Evolutionary conservation across 352 stramenopile species (phyloP).

Genomic region (Albugo candida): DNA sequence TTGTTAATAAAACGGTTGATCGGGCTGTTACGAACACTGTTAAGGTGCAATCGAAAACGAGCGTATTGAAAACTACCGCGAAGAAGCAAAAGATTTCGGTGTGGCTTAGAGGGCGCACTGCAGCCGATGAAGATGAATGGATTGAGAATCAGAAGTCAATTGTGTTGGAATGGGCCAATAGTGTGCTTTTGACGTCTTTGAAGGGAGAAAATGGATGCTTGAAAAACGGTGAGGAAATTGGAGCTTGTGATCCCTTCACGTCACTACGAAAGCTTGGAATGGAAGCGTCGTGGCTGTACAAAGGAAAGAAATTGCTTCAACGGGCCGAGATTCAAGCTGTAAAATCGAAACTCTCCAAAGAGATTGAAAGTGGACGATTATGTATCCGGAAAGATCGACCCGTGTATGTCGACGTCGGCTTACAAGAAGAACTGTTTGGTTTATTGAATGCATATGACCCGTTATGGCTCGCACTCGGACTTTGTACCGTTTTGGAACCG

Average conservation of each 20-base stretch:
- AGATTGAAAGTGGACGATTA: conserved; percentile 57
- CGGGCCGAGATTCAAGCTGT: conserved; percentile 27
- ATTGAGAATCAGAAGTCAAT: conserved; percentile 59
- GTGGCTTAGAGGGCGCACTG: background rate
- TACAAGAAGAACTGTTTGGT: conserved; percentile 67
- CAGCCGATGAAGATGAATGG: conserved; percentile 38
- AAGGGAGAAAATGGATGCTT: conserved; percentile 7
- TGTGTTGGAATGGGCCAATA: conserved; percentile 80
- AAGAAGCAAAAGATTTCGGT: conserved; percentile 5
- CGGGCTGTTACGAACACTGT: background rate
- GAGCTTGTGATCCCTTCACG: background rate
- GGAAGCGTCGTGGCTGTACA: conserved; percentile 46
- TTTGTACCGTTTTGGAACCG: conserved; percentile 65
- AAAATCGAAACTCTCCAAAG: conserved; percentile 39
- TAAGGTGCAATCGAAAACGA: background rate
- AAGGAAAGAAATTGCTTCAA: conserved; percentile 53
- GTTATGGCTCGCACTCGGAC: conserved; percentile 77
- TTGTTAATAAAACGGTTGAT: conserved; percentile 1
- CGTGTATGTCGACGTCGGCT: conserved; percentile 78
- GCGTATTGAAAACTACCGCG: conserved; percentile 3
- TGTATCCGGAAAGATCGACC: conserved; percentile 70
- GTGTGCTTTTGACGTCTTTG: conserved; percentile 41
- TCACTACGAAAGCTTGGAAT: conserved; percentile 18
- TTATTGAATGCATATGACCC: conserved; percentile 84
- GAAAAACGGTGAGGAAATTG: conserved; percentile 4